These are phyloP conservation scores for Mycena vitilis DNA, from an alignment of 768 basidiomycete genomes.

Conservation along the genomic window DNA sequence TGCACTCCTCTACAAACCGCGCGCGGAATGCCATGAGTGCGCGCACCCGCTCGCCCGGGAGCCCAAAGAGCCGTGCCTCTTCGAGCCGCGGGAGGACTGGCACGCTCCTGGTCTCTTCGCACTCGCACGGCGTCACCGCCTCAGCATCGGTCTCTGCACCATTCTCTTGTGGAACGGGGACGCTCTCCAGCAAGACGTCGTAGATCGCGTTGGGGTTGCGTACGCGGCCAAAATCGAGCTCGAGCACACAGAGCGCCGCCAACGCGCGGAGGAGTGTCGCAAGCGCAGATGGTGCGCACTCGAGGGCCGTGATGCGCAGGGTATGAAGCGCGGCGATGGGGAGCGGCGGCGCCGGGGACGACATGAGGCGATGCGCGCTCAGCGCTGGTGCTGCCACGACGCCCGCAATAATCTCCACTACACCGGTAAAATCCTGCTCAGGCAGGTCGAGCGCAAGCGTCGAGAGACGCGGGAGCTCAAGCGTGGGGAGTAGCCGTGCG, in stretches of 20 bases:
- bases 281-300: slow-evolving; percentile 51
- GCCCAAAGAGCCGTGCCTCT: slow-evolving; percentile 34
- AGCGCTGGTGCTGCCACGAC: neutral
- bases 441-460: slow-evolving; percentile 63
- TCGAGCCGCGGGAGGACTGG: slow-evolving; percentile 31
- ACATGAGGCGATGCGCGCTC: neutral
- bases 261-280: slow-evolving; percentile 50
- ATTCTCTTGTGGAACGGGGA: slow-evolving; percentile 7
- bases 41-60: slow-evolving; percentile 21
- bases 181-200: slow-evolving; percentile 48
- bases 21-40: slow-evolving; percentile 26
- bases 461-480: slow-evolving; percentile 58
- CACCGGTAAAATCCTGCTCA: slow-evolving; percentile 65
- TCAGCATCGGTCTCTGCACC: slow-evolving; percentile 17
- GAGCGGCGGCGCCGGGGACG: slow-evolving; percentile 36
- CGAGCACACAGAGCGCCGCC: slow-evolving; percentile 50
- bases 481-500: slow-evolving; percentile 55
- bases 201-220: slow-evolving; percentile 41
- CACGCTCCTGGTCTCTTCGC: slow-evolving; percentile 6
- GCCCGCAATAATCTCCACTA: slow-evolving; percentile 57
- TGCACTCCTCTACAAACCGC: slow-evolving; percentile 17
- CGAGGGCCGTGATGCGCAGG: slow-evolving; percentile 56
- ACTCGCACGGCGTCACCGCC: neutral
- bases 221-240: slow-evolving; percentile 56
- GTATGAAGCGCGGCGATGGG: slow-evolving; percentile 48